phyloP scores from a whole-genome alignment of 768 basidiomycete genomes.

The Mycena latifolia region DNA sequence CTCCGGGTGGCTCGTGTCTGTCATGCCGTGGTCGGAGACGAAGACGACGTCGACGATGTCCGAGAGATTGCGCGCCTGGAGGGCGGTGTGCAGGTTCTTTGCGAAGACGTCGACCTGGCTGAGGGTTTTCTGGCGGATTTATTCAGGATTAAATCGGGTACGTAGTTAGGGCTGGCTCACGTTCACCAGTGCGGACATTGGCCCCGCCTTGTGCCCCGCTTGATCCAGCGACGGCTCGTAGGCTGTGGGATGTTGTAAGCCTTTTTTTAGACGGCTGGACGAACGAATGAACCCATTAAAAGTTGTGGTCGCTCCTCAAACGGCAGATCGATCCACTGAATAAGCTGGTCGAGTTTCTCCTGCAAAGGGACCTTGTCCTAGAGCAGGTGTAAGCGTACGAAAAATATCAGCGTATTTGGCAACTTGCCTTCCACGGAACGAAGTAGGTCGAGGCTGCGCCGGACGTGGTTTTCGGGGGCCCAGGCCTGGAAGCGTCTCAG shows the following conservation, averaged over 20 bases:
- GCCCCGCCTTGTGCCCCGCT: conserved; percentile 82
- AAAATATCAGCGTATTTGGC: neutral
- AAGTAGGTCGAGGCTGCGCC: conserved; percentile 81
- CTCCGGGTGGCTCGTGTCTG: conserved; percentile 84
- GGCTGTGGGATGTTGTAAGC: conserved; percentile 51
- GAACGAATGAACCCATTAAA: conserved; percentile 68
- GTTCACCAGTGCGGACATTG: conserved; percentile 77
- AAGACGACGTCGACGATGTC: conserved; percentile 91
- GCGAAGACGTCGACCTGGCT: conserved; percentile 80
- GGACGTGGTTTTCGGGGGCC: conserved; percentile 77
- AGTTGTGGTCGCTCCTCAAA: conserved; percentile 79
- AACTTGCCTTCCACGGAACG: conserved; percentile 78
- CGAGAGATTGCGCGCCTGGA: conserved; percentile 80
- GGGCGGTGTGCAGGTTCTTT: conserved; percentile 69
- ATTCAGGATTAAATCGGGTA: conserved; percentile 3
- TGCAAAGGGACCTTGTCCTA: conserved; percentile 73
- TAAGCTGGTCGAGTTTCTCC: conserved; percentile 81
- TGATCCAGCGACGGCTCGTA: conserved; percentile 92
- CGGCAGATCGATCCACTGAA: conserved; percentile 87
- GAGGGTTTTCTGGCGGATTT: conserved; percentile 66
- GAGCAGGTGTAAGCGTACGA: neutral
- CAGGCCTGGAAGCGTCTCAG: conserved; percentile 68
- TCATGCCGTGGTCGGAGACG: conserved; percentile 95
- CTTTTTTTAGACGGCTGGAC: conserved; percentile 8
- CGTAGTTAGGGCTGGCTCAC: conserved; percentile 55